Base-by-base conservation (phyloP, 2,329 filamentous ascomycete genomes). In the Claviceps sorghi region DNA sequence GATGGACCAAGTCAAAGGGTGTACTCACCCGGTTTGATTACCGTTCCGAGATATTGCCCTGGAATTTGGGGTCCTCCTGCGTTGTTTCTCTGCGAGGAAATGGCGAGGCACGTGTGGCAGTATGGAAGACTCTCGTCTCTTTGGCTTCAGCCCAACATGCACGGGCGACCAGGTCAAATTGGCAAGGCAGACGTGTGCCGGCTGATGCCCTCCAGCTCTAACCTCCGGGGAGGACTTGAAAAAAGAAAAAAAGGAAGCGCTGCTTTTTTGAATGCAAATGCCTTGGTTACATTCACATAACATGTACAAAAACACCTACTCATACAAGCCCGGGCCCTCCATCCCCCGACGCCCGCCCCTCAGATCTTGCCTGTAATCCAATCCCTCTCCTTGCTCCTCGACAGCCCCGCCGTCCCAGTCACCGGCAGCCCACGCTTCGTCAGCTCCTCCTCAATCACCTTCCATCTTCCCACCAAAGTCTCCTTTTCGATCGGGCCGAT, bases 361-460 rank as follows among this genome's bases (percentile, higher is more conserved):
- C 5, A 73, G 36, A 56, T 55, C 57, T 66, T 69, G 21, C 72
- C 72, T 55, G 60, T 60, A 30, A 75, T 56, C 64, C 71, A 72
- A n/a, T 65, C 58, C 51, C 66, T 60, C 64, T 77, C 73, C 61
- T 63, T 70, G 57, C 69, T 69, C 62, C 67, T 69, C 15, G 62
- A 58, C 48, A 67, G 57, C 8, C 65, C 64, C 9, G 64, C 66
- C 48, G 70, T 69, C 2, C 78, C 79, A 3, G 69, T 71, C 17
- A 80, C 68, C 8, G 83, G 79, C 58, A 90, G 65, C 17, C 76
- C 77, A 52, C 82, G 73, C 63, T 77, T 74, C 61, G 69, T 69
- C 56, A 91, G 71, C 67, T 88, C 84, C 61, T 82, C 72, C 65
- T 86, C 77, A 61, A 91, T 87, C 49, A 89, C 67, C 78, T 93